A percentile compares a stretch with the other conserved stretches of the same genome.
These are phyloP conservation scores for Talaromyces trachyspermus DNA, from an alignment of 495 filamentous ascomycete genomes.

Conservation along the genomic window DNA sequence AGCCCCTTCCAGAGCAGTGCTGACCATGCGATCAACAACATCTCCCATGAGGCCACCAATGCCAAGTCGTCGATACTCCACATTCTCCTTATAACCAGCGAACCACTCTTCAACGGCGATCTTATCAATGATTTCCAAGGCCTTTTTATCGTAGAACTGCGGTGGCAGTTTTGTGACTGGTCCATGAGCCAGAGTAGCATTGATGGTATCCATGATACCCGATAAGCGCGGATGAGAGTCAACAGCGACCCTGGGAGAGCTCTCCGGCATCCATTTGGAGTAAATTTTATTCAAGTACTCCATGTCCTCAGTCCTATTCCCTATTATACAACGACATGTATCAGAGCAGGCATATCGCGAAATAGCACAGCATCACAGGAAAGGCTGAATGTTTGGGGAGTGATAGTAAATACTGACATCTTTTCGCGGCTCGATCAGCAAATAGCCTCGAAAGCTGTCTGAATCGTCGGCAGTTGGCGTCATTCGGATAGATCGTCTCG, in stretches of 20 bases:
- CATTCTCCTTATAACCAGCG: conserved; percentile 71
- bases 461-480: conserved; percentile 76
- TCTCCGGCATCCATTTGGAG: conserved; percentile 78
- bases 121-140: conserved; percentile 59
- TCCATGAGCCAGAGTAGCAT: conserved; percentile 81
- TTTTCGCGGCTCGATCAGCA: conserved; percentile 68
- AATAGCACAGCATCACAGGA: background rate
- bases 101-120: conserved; percentile 93
- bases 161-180: conserved; percentile 65
- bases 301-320: conserved; percentile 79
- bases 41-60: conserved; percentile 82
- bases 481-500: conserved; percentile 91
- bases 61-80: conserved; percentile 78
- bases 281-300: conserved; percentile 67
- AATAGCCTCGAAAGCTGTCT: conserved; percentile 72
- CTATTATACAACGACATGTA: conserved; percentile 14
- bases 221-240: conserved; percentile 77
- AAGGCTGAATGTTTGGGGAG: no score
- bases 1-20: conserved; percentile 54
- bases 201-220: conserved; percentile 91
- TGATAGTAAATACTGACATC: conserved; percentile 48
- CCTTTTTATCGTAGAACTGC: conserved; percentile 82
- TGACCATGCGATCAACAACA: conserved; percentile 76
- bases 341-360: background rate
- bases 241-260: conserved; percentile 60